Evolutionary conservation across 345 rosid genomes (phyloP).

Genomic region (Acer campestre): DNA sequence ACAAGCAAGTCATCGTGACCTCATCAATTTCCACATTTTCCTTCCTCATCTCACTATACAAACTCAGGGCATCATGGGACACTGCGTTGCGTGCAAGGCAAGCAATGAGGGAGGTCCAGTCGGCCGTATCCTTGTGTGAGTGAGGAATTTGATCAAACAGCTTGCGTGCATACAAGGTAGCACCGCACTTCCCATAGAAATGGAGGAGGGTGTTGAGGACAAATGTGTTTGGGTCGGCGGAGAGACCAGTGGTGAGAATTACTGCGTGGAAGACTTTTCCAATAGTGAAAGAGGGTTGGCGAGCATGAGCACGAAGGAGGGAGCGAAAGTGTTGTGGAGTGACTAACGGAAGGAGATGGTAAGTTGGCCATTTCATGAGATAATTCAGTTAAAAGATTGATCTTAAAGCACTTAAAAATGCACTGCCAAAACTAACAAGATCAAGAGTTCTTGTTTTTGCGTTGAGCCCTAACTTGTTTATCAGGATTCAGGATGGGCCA

Average conservation of each 20-base stretch:
- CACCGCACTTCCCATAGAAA: conserved; percentile 50
- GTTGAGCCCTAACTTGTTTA: too few relatives aligned
- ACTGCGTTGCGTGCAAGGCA: conserved; percentile 40
- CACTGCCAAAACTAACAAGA: too few relatives aligned
- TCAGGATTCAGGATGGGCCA: too few relatives aligned
- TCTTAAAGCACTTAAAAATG: too few relatives aligned
- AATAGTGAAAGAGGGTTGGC: conserved; percentile 41
- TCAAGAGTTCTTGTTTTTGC: too few relatives aligned
- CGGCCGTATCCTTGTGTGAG: conserved; percentile 56
- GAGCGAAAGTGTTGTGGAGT: conserved; percentile 43
- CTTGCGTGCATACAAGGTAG: conserved; percentile 40
- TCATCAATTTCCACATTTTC: conserved; percentile 49
- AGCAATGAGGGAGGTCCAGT: conserved; percentile 70
- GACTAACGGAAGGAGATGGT: conserved; percentile 15
- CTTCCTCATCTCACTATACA: conserved; percentile 53
- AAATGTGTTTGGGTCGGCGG: conserved; percentile 38
- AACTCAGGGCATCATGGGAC: conserved; percentile 34
- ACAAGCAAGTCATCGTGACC: conserved; percentile 56
- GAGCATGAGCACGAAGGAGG: conserved; percentile 57
- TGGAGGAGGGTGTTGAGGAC: conserved; percentile 63
- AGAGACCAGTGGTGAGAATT: conserved; percentile 51
- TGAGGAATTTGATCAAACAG: conserved; percentile 76
- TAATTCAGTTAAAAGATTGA: too few relatives aligned
- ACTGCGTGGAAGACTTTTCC: conserved; percentile 65
- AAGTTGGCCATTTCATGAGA: conserved; percentile 39